These are phyloP conservation scores for Umbelopsis vinacea DNA, from an alignment of 192 early-diverging fungal genomes.

Conservation along the genomic window DNA sequence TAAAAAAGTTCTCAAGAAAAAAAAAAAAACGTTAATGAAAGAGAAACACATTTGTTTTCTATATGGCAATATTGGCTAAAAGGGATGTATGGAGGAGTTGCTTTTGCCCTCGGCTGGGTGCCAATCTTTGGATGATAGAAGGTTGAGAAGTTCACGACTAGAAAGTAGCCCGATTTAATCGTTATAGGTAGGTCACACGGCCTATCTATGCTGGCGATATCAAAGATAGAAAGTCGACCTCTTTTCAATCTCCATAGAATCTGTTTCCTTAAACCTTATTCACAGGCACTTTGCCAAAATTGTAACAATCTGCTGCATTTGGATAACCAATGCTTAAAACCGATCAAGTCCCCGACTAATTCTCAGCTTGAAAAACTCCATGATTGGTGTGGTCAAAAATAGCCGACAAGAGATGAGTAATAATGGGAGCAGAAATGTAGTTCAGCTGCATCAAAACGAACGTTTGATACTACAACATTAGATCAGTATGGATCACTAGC, in stretches of 20 bases:
- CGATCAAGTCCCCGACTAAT: constrained; percentile 8
- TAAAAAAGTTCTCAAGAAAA: no score
- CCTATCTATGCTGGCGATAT: not conserved
- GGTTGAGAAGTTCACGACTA: not conserved
- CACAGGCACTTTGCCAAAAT: not conserved
- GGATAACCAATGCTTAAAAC: not conserved
- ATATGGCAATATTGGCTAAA: not conserved
- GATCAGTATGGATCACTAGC: no score
- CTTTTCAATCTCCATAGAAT: not conserved
- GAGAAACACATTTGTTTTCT: not conserved
- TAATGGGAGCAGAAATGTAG: not conserved
- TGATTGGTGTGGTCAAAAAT: constrained; percentile 2
- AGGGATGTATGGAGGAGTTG: not conserved
- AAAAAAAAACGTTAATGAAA: not conserved
- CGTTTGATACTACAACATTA: no score
- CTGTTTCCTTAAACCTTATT: not conserved
- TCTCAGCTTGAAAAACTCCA: not conserved
- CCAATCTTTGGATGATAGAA: not conserved
- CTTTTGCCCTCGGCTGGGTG: not conserved
- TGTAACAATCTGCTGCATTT: constrained; percentile 13
- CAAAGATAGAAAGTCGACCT: not conserved
- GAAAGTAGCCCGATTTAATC: no score
- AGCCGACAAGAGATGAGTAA: not conserved
- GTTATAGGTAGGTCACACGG: constrained; percentile 3
- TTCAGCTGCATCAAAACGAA: not conserved